These are phyloP conservation scores for Diaporthe longicolla DNA, from an alignment of 2,329 filamentous ascomycete species.

Conservation along the genomic window DNA sequence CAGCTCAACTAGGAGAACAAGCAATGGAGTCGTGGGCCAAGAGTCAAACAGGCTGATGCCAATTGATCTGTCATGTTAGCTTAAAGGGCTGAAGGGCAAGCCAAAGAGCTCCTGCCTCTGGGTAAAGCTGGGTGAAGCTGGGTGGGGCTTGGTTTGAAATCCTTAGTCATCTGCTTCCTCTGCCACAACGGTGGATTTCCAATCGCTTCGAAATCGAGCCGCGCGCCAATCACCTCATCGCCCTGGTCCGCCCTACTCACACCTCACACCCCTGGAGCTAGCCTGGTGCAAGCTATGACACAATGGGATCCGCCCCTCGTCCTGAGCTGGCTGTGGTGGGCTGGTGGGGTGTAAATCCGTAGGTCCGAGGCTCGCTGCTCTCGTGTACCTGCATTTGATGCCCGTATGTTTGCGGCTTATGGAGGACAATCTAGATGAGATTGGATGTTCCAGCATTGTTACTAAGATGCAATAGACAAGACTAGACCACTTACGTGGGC, in stretches of 20 bases:
- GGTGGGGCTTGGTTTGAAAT: conserved; percentile 38
- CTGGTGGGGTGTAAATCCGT: conserved; percentile 25
- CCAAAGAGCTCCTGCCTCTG: too few relatives aligned
- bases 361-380: neutral
- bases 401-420: neutral
- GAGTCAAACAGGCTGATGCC: too few relatives aligned
- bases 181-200: neutral
- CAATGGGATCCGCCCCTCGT: neutral
- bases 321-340: conserved; percentile 1
- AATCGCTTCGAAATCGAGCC: conserved; percentile 40
- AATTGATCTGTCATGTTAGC: too few relatives aligned
- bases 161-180: conserved; percentile 37
- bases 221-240: conserved; percentile 20
- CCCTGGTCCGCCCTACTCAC: too few relatives aligned
- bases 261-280: conserved; percentile 17
- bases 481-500: neutral
- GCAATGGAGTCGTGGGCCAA: too few relatives aligned
- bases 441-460: neutral
- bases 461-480: conserved; percentile 3
- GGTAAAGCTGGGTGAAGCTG: neutral
- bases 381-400: neutral
- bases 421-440: neutral
- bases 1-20: too few relatives aligned
- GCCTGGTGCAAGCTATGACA: conserved; percentile 6
- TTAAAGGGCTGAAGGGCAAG: too few relatives aligned